Evolutionary conservation across 805 yeast species (phyloP), one percentile per base, ranked within the genome.

Genomic region (Spathaspora gorwiae): DNA sequence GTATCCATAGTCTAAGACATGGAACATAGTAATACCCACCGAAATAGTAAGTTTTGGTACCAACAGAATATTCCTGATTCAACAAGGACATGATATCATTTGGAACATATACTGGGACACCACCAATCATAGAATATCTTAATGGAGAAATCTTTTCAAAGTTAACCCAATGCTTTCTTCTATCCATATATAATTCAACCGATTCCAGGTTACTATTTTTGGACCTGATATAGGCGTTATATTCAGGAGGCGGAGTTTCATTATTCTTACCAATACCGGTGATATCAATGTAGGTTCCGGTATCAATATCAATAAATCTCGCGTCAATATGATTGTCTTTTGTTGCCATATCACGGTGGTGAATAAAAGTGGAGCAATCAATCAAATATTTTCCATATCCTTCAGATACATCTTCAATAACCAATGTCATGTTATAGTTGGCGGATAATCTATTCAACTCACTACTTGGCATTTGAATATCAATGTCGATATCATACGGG

Each of bases 211-310:
- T 48, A n/a, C 55, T 27, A 12, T 55, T 49, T 34, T 57, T 55
- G 24, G 45, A 42, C 42, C 52, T 55, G 38, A 61, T 44, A 43
- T 47, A 42, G 11, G 35, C 26, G 26, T 46, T 48, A 43, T 57
- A 62, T 39, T 53, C 56, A 7, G 53, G 47, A 3, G 60, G 61
- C 1, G 61, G 59, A 9, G 27, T 32, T 40, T 53, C 60, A 30
- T 51, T 49, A 38, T 52, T 50, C 14, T 48, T 48, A 11, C 61
- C 61, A 15, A 59, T 37, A 7, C 81, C 86, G 2, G 77, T 72
- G 43, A 81, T 66, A 51, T 81, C 84, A 43, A 81, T 65, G 51
- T 77, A 81, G 6, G 73, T 54, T 9, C 85, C 86, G 2, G 80
- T 73, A 41, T 74, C 72, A 9, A 72, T 66, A 53, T 81, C 85